Conservation (phyloP, 441 rosid genomes). For the Gossypium aridum region DNA sequence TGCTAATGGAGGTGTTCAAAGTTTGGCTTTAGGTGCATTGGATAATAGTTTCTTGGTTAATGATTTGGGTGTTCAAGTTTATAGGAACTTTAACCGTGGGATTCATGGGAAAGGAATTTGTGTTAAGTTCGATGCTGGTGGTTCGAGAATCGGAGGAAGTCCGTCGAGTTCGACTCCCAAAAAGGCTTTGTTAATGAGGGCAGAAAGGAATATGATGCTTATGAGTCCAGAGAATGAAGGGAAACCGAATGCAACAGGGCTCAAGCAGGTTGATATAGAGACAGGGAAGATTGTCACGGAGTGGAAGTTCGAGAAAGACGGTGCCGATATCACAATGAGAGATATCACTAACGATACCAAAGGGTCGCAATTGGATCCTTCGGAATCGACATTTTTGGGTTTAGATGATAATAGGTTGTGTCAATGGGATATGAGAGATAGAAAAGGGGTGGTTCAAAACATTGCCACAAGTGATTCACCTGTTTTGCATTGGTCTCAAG, state of each 20-base stretch:
- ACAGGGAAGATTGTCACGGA: slow-evolving; percentile 67
- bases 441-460: slow-evolving; percentile 55
- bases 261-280: slow-evolving; percentile 64
- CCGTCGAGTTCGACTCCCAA: slow-evolving; percentile 35
- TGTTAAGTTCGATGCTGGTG: slow-evolving; percentile 43
- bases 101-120: slow-evolving; percentile 57
- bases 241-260: slow-evolving; percentile 41
- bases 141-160: slow-evolving; percentile 19
- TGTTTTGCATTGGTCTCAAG: slow-evolving; percentile 63
- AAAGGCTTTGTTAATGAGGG: slow-evolving; percentile 67
- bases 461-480: slow-evolving; percentile 39
- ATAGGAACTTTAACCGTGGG: slow-evolving; percentile 49
- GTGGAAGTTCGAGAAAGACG: slow-evolving; percentile 72
- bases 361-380: slow-evolving; percentile 71
- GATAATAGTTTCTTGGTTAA: slow-evolving; percentile 69
- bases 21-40: slow-evolving; percentile 56
- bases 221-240: slow-evolving; percentile 63
- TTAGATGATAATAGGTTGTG: slow-evolving; percentile 70
- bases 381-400: slow-evolving; percentile 65
- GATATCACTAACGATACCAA: slow-evolving; percentile 60
- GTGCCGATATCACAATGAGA: slow-evolving; percentile 52
- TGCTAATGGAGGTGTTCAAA: slow-evolving; percentile 63
- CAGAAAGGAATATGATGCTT: slow-evolving; percentile 72
- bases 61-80: slow-evolving; percentile 64
- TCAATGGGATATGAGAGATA: slow-evolving; percentile 78